Base-by-base conservation (phyloP, 768 basidiomycete species). In the Boletus rubroflammeus region DNA sequence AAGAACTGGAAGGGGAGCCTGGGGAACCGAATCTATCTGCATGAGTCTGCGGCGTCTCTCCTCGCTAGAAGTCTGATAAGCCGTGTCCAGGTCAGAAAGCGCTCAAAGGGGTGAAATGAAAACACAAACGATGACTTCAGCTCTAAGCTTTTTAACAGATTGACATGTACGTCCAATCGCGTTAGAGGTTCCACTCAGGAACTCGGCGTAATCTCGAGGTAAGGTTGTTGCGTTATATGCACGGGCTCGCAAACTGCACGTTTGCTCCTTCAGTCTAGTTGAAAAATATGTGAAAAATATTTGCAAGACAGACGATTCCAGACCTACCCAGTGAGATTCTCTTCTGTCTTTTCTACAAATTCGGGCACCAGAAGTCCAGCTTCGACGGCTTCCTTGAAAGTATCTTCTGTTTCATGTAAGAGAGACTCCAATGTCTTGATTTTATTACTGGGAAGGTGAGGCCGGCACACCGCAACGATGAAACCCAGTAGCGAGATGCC, bases 61-160 rank as follows among this genome's bases (percentile, higher is more conserved):
- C 1, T 43, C 46, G 10, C 52, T 43, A 1, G 41, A 55, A 0
- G 34, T 56, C 53, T 56, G 17, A 5, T 13, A 1, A 34, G 1
- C 11, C 2, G n/a, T 28, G 43, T 25, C 23, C 5, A 6, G 5
- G 7, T 43, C 26, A 43, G 17, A n/a, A 38, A 1, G 9, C 1
- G 36, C 6, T n/a, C 17, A 4, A 8, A 6, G 3, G 15, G n/a
- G 6, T 9, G 11, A 13, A 17, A 3, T 9, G 4, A 1, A 38
- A 10, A 26, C 2, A 52, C 58, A 1, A 17, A 60, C 59, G 1
- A 51, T 31, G 5, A 60, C 47, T 29, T 52, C 14, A 0, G 47
- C 59, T 11, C 21, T 42, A 1, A 60, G 38, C 3, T 21, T 6
- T 13, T 35, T 56, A 6, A 60, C 35, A 7, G 50, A 42, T 3